phyloP scores from a whole-genome alignment of 805 yeast genomes.

The Candida adriatica region DNA sequence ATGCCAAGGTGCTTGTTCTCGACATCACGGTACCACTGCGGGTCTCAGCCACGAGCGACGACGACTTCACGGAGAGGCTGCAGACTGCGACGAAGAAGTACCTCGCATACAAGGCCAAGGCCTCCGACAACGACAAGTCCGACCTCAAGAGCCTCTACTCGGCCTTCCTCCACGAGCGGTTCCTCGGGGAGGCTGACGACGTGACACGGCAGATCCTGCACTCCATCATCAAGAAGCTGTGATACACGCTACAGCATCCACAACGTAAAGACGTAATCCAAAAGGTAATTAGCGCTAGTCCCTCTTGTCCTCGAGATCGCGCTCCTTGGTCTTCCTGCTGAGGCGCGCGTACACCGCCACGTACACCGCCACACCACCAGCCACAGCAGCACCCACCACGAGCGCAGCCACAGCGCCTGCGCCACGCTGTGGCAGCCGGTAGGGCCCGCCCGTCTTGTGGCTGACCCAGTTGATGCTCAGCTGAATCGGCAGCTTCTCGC shows the following conservation, averaged over 20 bases:
- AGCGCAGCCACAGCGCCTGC: conserved; percentile 1
- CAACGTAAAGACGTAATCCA: no score
- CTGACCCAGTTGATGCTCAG: conserved; percentile 61
- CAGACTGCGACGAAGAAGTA: conserved; percentile 69
- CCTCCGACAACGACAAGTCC: conserved; percentile 25
- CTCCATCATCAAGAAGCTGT: conserved; percentile 21
- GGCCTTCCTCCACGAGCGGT: conserved; percentile 17
- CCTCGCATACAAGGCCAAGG: conserved; percentile 48
- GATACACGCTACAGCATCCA: no score
- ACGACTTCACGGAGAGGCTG: conserved; percentile 48
- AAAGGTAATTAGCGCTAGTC: no score
- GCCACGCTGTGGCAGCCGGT: no score
- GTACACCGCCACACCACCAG: conserved; percentile 8
- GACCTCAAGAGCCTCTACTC: conserved; percentile 26
- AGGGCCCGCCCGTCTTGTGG: no score
- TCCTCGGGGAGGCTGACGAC: conserved; percentile 27
- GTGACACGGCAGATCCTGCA: conserved; percentile 17
- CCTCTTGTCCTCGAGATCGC: conserved; percentile 15
- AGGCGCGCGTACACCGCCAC: conserved; percentile 14
- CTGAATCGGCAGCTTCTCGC: conserved; percentile 50
- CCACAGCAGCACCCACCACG: conserved; percentile 2
- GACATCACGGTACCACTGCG: conserved; percentile 69
- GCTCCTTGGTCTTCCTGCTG: conserved; percentile 8
- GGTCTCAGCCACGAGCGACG: conserved; percentile 32
- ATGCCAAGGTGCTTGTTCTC: conserved; percentile 34